Percentiles rank a stretch among this genome's conserved stretches.
Conservation (phyloP, 495 filamentous ascomycete genomes). For the Niebla homalea region DNA sequence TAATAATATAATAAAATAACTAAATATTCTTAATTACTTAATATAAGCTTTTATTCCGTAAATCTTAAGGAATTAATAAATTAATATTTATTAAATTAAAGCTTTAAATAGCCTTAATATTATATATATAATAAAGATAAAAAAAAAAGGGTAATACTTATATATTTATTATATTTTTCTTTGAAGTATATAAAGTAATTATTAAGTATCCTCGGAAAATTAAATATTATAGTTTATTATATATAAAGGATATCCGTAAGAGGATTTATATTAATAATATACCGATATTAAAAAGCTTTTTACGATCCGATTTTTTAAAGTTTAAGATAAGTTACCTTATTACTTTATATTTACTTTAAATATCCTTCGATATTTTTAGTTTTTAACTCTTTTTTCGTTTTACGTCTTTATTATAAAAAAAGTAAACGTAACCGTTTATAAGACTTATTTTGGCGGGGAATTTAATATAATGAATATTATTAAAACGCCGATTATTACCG, state of each 20-base stretch:
- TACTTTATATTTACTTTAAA: conserved; percentile 7
- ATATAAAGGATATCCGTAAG: conserved; percentile 11
- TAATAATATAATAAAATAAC: too few species aligned
- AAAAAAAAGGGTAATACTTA: too few species aligned
- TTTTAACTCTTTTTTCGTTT: conserved; percentile 58
- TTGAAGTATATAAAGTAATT: too few species aligned
- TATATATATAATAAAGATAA: too few species aligned
- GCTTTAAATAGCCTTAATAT: too few species aligned
- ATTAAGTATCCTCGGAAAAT: too few species aligned
- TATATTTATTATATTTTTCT: too few species aligned
- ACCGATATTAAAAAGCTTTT: conserved; percentile 11
- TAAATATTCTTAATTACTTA: too few species aligned
- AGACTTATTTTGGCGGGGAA: conserved; percentile 75
- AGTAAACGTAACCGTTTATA: conserved; percentile 46
- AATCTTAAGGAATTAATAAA: too few species aligned
- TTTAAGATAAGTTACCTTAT: not conserved
- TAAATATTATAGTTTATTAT: not conserved
- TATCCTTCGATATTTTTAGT: conserved; percentile 42
- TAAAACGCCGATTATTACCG: conserved; percentile 47
- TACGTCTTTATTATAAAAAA: conserved; percentile 45
- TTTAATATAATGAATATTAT: conserved; percentile 79
- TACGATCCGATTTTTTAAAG: conserved; percentile 13
- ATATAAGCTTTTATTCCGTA: too few species aligned
- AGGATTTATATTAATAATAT: conserved; percentile 17
- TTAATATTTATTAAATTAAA: too few species aligned